Evolutionary conservation across 2,329 filamentous ascomycete species (phyloP).

Genomic region (Fusarium xyrophilum): DNA sequence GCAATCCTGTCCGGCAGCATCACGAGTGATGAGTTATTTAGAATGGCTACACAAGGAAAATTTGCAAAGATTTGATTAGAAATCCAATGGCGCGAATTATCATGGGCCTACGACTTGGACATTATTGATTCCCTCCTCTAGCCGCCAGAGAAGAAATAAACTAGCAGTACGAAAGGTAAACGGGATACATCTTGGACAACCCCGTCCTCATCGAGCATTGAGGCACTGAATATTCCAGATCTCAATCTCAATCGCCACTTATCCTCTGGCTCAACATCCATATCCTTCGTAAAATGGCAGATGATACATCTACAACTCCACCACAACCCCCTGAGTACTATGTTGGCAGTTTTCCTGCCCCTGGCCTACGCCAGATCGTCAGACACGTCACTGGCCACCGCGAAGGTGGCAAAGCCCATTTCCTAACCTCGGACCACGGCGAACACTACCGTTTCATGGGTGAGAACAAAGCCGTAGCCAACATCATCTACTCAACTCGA

Average conservation of each 20-base stretch:
- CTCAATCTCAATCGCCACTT: too few species aligned
- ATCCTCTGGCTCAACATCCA: rapidly evolving
- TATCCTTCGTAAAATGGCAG: background rate
- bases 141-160: rapidly evolving
- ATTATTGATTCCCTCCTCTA: rapidly evolving
- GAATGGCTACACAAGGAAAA: background rate
- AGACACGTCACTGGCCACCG: background rate
- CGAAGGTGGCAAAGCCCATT: background rate
- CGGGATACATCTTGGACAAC: background rate
- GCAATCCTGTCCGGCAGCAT: too few species aligned
- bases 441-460: background rate
- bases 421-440: background rate
- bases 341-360: background rate
- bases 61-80: background rate
- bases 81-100: background rate
- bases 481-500: background rate
- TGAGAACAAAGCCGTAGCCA: background rate
- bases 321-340: background rate
- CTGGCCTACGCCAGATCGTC: background rate
- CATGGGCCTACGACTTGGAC: rapidly evolving
- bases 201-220: background rate
- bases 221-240: rapidly evolving
- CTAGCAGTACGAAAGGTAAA: rapidly evolving
- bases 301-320: background rate
- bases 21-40: background rate